A percentile compares a stretch with the other conserved stretches of the same genome.
Conservation (phyloP, 2,329 filamentous ascomycete genomes). For the Exophiala dermatitidis region DNA sequence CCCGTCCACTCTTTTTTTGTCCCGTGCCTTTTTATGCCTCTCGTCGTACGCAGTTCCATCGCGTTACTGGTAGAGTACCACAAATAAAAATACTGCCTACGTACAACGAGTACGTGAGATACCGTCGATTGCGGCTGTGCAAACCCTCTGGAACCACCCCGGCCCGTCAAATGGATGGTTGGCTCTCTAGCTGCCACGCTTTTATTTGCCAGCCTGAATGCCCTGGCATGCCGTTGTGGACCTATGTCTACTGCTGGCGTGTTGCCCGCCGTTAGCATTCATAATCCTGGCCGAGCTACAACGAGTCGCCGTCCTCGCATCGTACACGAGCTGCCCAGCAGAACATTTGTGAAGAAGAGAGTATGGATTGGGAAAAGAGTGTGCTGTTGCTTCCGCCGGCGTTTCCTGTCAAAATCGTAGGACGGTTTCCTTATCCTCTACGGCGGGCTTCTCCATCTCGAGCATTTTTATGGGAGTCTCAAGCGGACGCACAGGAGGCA, state of each 20-base stretch:
- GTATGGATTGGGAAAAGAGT: background rate
- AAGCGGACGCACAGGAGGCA: background rate
- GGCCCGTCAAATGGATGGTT: constrained; percentile 2
- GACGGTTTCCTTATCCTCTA: too few species aligned
- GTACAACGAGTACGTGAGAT: background rate
- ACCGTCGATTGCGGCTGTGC: constrained; percentile 16
- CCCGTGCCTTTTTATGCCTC: too few species aligned
- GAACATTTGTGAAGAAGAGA: background rate
- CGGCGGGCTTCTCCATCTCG: too few species aligned
- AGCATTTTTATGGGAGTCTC: too few species aligned
- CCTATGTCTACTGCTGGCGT: background rate
- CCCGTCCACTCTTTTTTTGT: too few species aligned
- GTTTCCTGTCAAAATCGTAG: too few species aligned
- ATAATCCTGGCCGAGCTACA: background rate
- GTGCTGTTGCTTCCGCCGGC: too few species aligned
- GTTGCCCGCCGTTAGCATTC: background rate
- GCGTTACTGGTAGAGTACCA: background rate
- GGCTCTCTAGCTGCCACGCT: constrained; percentile 14
- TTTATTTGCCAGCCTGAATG: background rate
- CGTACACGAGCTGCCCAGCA: background rate
- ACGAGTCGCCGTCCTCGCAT: background rate
- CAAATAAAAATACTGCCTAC: too few species aligned
- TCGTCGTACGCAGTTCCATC: too few species aligned
- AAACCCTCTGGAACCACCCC: constrained; percentile 5
- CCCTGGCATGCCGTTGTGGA: background rate